Evolutionary conservation across 2,329 filamentous ascomycete species (phyloP).

Genomic region (Alternaria postmessia): DNA sequence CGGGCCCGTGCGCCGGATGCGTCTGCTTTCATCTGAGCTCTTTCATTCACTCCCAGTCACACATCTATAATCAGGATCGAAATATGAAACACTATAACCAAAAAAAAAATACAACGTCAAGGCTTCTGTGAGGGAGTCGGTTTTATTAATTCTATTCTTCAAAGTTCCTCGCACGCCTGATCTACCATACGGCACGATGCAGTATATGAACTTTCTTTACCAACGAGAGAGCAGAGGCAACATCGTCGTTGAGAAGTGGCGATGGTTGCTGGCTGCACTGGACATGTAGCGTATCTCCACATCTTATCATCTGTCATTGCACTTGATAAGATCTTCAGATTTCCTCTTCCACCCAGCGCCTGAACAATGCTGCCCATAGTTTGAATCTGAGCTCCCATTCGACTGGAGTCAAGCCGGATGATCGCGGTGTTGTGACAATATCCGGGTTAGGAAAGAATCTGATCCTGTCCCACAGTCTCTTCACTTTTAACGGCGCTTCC

Average conservation of each 20-base stretch:
- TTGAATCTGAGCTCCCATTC: not conserved
- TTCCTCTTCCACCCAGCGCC: not conserved
- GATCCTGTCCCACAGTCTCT: not conserved
- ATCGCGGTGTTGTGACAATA: not conserved
- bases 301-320: not conserved
- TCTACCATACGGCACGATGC: not conserved
- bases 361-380: not conserved
- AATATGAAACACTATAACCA: not conserved
- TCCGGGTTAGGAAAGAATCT: not conserved
- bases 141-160: not conserved
- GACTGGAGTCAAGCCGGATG: not conserved
- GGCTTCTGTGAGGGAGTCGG: not conserved
- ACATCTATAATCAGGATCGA: not conserved
- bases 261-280: not conserved
- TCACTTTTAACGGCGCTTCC: not conserved
- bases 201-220: not conserved
- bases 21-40: not conserved
- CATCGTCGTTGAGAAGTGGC: not conserved
- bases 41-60: not conserved
- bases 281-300: not conserved
- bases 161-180: not conserved
- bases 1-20: constrained; percentile 5
- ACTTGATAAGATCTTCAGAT: not conserved
- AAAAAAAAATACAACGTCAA: too few relatives aligned
- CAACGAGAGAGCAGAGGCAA: not conserved